Base-by-base conservation (phyloP, 2,329 filamentous ascomycete species). In the Lachnellula occidentalis region DNA sequence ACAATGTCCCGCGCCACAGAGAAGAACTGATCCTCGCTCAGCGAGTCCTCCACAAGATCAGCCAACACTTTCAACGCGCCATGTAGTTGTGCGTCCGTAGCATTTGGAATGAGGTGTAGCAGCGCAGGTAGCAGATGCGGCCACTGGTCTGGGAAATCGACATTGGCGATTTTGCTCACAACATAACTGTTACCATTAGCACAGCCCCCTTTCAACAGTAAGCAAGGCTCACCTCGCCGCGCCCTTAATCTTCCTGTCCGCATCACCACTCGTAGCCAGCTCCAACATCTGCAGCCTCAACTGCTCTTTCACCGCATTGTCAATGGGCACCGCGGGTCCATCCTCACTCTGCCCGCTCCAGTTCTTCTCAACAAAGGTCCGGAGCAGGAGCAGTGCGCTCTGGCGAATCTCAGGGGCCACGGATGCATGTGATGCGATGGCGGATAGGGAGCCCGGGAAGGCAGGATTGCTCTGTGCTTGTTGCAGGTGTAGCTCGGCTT, bases 11-110 rank as follows among this genome's bases (percentile, higher is more conserved):
- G 79, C 8, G 92, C 94, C 64, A 95, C 89, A 55, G 81, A 81
- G 71, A 97, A 96, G 78, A 99, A 99, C 64, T 96, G 92, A 58
- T 91, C 88, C 69, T 97, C 92, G 67, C 86, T 95, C 70, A 99
- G 81, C 61, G 90, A 91, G 67, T 96, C 92, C 59, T 97, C 92
- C 24, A 99, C 89, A 45, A 99, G 78, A 71, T 97, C 92, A 61
- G 83, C 79, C 45, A 99, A 81, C 22, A 97, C 91, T 69, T 88
- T 88, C 57, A 99, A 77, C 8, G 92, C 89, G 50, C 94, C 94
- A 70, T 96, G 91, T 48, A 96, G 76, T 69, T 96, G 91, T 46
- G 78, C 76, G 65, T 96, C 90, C 59, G 78, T 84, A 58, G 89
- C 90, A 51, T 78, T 81, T 51, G 87, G 82, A 66, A 97, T 88